These are phyloP conservation scores for Ceratocystis lukuohia DNA, from an alignment of 2,329 filamentous ascomycete species.

Conservation along the genomic window DNA sequence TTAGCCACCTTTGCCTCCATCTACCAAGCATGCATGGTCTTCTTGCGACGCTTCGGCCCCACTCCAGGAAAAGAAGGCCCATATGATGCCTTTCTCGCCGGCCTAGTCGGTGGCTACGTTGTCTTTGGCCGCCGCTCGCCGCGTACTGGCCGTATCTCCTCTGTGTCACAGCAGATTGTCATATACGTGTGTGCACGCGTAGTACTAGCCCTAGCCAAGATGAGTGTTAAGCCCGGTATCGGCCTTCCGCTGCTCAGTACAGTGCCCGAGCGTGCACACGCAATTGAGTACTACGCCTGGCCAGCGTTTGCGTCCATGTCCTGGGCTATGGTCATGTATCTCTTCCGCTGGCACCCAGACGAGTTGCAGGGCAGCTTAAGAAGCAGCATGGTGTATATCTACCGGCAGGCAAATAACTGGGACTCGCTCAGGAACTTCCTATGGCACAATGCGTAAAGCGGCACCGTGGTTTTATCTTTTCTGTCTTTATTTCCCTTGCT, in stretches of 20 bases:
- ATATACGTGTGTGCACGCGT: conserved; percentile 96
- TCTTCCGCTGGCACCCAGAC: conserved; percentile 86
- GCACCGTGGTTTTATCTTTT: neutral
- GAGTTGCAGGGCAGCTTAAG: conserved; percentile 81
- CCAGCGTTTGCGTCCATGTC: conserved; percentile 80
- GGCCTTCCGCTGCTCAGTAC: conserved; percentile 38
- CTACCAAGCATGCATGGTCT: conserved; percentile 73
- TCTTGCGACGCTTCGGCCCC: conserved; percentile 50
- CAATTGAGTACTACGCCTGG: conserved; percentile 64
- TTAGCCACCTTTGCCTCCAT: conserved; percentile 80
- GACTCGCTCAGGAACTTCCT: conserved; percentile 72
- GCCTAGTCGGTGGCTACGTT: conserved; percentile 77
- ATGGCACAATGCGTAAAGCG: conserved; percentile 59
- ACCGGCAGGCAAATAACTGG: conserved; percentile 78
- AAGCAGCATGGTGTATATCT: conserved; percentile 97
- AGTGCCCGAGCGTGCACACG: conserved; percentile 29
- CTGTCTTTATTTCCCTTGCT: conserved; percentile 10
- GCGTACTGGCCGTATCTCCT: conserved; percentile 56
- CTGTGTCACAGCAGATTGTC: conserved; percentile 91
- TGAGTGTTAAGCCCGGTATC: conserved; percentile 55
- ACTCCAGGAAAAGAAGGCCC: conserved; percentile 51
- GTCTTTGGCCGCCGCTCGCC: conserved; percentile 63
- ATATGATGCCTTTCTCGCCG: conserved; percentile 76
- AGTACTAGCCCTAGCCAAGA: conserved; percentile 65
- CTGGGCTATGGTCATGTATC: conserved; percentile 90